Evolutionary conservation across 148 eudicot species (phyloP).

Genomic region (Silene conica): DNA sequence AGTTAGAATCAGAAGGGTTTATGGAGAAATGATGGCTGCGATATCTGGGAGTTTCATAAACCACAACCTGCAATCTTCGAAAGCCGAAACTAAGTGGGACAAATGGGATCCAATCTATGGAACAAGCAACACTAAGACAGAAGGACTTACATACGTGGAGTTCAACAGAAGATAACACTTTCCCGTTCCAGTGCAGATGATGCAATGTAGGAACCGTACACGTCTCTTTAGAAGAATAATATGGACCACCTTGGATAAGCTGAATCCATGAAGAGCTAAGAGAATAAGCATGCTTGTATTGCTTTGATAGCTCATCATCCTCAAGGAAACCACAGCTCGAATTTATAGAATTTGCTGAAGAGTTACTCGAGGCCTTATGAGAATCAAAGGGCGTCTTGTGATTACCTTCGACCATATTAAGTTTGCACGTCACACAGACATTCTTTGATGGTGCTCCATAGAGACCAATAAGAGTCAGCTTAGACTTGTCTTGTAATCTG

Average conservation of each 20-base stretch:
- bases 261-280: conserved; percentile 44
- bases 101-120: conserved; percentile 10
- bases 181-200: conserved; percentile 54
- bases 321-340: conserved; percentile 37
- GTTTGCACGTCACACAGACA: conserved; percentile 20
- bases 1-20: conserved; percentile 35
- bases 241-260: conserved; percentile 32
- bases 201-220: conserved; percentile 55
- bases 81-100: conserved; percentile 22
- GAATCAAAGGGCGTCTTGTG: background rate
- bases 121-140: conserved; percentile 28
- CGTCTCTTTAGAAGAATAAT: conserved; percentile 27
- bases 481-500: conserved; percentile 56
- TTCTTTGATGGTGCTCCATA: conserved; percentile 31
- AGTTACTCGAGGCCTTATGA: conserved; percentile 15
- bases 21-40: conserved; percentile 75
- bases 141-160: conserved; percentile 98
- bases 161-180: conserved; percentile 39
- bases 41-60: conserved; percentile 73
- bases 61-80: conserved; percentile 57
- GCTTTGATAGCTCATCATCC: conserved; percentile 32
- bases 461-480: conserved; percentile 58
- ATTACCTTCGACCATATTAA: conserved; percentile 23
- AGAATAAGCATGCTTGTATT: conserved; percentile 23
- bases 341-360: conserved; percentile 22